Evolutionary conservation across 1,139 yeast species (phyloP).

Genomic region (Suhomyces coccinellae): DNA sequence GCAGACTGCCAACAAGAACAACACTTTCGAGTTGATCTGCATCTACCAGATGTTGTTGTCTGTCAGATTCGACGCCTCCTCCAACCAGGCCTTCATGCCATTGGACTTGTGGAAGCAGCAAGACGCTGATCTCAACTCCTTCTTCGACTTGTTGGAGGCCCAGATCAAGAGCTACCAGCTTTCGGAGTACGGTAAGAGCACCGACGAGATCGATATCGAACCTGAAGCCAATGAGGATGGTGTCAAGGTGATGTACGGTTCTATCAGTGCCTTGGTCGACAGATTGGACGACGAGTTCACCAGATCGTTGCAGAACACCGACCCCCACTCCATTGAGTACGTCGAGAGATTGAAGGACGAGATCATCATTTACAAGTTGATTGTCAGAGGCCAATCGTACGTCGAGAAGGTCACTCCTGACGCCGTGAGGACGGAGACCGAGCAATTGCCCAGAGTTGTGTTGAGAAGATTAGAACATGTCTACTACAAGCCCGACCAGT

Average conservation of each 20-base stretch:
- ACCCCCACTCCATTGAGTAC: slow-evolving; percentile 94
- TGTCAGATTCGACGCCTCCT: slow-evolving; percentile 77
- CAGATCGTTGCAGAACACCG: slow-evolving; percentile 81
- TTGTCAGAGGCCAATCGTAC: slow-evolving; percentile 84
- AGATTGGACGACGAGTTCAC: slow-evolving; percentile 94
- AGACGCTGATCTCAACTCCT: slow-evolving; percentile 58
- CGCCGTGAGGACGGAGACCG: slow-evolving; percentile 47
- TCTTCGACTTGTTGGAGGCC: slow-evolving; percentile 69
- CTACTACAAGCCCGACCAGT: slow-evolving; percentile 84
- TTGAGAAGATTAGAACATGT: slow-evolving; percentile 88
- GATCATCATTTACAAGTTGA: slow-evolving; percentile 67
- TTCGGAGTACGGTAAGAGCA: slow-evolving; percentile 70
- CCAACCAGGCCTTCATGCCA: slow-evolving; percentile 74
- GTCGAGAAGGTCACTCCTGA: slow-evolving; percentile 64
- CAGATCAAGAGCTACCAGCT: slow-evolving; percentile 63
- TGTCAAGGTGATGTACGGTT: slow-evolving; percentile 74
- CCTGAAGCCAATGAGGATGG: slow-evolving; percentile 72
- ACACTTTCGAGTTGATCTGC: slow-evolving; percentile 74
- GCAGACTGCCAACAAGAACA: slow-evolving; percentile 22
- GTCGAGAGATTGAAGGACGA: slow-evolving; percentile 90
- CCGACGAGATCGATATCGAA: slow-evolving; percentile 79
- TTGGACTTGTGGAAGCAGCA: slow-evolving; percentile 78
- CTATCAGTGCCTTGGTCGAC: slow-evolving; percentile 83
- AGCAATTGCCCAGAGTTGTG: slow-evolving; percentile 72
- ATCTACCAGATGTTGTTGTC: slow-evolving; percentile 84